A percentile compares a stretch with the other conserved stretches of the same genome.
Conservation (phyloP, 352 stramenopile genomes). For the Aphanomyces invadans region DNA sequence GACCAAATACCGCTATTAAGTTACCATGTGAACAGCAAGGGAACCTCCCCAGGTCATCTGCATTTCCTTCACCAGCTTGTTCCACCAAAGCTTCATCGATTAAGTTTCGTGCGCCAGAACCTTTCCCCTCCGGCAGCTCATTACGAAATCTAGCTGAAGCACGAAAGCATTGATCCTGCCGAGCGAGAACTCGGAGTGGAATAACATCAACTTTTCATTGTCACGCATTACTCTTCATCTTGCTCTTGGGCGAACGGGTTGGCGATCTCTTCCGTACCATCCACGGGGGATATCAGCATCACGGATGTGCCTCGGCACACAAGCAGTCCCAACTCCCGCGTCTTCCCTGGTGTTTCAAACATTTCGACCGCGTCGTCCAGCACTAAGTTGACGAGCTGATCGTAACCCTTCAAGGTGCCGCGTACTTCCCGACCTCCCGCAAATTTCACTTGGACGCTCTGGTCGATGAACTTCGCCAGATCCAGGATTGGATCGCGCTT, state of each 20-base stretch:
- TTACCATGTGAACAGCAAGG: not conserved
- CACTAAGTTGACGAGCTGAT: conserved; percentile 96
- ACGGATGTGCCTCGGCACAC: conserved; percentile 91
- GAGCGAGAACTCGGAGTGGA: too few species aligned
- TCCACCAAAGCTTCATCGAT: too few species aligned
- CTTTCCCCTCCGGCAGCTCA: too few species aligned
- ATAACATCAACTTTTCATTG: not conserved
- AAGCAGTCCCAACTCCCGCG: conserved; percentile 88
- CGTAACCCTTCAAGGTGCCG: conserved; percentile 92
- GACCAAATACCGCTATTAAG: conserved; percentile 97
- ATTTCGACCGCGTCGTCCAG: conserved; percentile 95
- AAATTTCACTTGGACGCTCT: conserved; percentile 92
- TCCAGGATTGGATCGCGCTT: conserved; percentile 87
- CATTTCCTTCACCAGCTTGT: too few species aligned
- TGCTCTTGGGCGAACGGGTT: conserved; percentile 88
- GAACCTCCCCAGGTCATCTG: too few species aligned
- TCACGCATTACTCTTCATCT: conserved; percentile 41
- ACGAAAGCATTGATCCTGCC: too few species aligned
- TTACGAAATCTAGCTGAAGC: too few species aligned
- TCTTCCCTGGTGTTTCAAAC: conserved; percentile 87
- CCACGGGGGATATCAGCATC: conserved; percentile 86
- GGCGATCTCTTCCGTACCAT: conserved; percentile 87
- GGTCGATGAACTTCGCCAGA: conserved; percentile 92
- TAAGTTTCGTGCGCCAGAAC: too few species aligned
- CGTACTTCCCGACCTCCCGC: conserved; percentile 88